Evolutionary conservation across 306 rosid genomes (phyloP), one percentile per base, ranked within the genome.

Genomic region (Purshia tridentata): DNA sequence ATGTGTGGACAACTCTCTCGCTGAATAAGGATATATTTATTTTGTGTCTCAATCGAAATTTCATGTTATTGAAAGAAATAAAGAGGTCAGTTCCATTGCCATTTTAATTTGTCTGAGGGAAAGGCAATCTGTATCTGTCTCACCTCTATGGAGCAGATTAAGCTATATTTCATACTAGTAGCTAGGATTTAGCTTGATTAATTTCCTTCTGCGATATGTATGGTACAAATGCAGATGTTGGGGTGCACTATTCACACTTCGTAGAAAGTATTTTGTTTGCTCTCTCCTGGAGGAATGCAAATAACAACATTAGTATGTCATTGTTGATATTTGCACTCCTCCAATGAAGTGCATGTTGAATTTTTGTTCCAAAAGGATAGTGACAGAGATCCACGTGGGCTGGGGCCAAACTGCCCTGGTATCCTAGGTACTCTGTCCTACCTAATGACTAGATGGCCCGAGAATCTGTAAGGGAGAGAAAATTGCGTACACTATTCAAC

Each of bases 1-100:
- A 46, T 81, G 67, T 84, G 81, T 74, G 84, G 77, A 48, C 81
- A 67, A 20, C 51, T 69, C 37, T 54, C 23, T n/a, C 55, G 6
- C 41, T 76, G 44, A 52, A 37, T n/a, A 15, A 41, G 6, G 18
- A 10, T 11, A 18, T 44, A 39, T 47, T 40, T 11, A 7, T 60
- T 69, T 49, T 46, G 63, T 48, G 54, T 49, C 5, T 41, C 13
- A n/a, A 56, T 39, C 48, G 19, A 53, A 72, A 69, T 45, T 74
- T 61, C 16, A 65, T 55, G 52, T 54, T 55, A 42, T 75, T 19
- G 69, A 46, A 55, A 44, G 69, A 64, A 44, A 47, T 57, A 37
- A 23, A n/a, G 41, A 55, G 78, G 72, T 64, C 49, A 19, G 8
- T 50, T 52, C 49, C 42, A n/a, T 16, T 62, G 40, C 6, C 3